Conservation (phyloP, 352 stramenopile species). For the Phytophthora vignae region DNA sequence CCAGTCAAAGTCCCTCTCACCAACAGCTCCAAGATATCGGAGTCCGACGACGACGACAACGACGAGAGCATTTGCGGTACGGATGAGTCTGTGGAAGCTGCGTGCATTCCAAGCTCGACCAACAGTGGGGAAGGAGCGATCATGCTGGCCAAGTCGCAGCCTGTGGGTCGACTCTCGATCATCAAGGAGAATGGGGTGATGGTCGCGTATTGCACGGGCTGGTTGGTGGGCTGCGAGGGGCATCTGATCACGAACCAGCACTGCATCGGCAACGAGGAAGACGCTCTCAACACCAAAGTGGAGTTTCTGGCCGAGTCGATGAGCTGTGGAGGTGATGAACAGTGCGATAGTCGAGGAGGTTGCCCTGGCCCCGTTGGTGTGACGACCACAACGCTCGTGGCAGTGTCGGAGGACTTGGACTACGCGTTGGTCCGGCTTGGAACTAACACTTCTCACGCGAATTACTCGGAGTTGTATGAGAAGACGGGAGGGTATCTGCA, state of each 20-base stretch:
- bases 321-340: constrained; percentile 50
- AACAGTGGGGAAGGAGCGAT: constrained; percentile 30
- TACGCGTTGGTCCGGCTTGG: constrained; percentile 68
- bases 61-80: constrained; percentile 73
- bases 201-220: constrained; percentile 77
- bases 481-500: constrained; percentile 69
- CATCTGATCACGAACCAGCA: constrained; percentile 87
- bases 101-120: constrained; percentile 51
- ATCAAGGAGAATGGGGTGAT: constrained; percentile 67
- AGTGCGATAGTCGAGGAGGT: constrained; percentile 48
- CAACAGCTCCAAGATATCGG: constrained; percentile 14
- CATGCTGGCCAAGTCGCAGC: constrained; percentile 56
- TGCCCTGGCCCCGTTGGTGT: constrained; percentile 56
- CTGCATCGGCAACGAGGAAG: constrained; percentile 66
- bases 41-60: constrained; percentile 26
- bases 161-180: constrained; percentile 73
- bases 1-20: constrained; percentile 34
- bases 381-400: constrained; percentile 56
- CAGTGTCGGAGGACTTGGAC: constrained; percentile 65
- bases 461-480: constrained; percentile 37
- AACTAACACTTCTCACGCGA: constrained; percentile 27
- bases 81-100: constrained; percentile 76
- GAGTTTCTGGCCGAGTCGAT: constrained; percentile 74
- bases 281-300: constrained; percentile 71
- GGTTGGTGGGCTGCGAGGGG: constrained; percentile 74